Percentiles rank a stretch among this genome's conserved stretches.
These are phyloP conservation scores for Posidonia australis DNA, from an alignment of 106 monocot species.

Conservation along the genomic window DNA sequence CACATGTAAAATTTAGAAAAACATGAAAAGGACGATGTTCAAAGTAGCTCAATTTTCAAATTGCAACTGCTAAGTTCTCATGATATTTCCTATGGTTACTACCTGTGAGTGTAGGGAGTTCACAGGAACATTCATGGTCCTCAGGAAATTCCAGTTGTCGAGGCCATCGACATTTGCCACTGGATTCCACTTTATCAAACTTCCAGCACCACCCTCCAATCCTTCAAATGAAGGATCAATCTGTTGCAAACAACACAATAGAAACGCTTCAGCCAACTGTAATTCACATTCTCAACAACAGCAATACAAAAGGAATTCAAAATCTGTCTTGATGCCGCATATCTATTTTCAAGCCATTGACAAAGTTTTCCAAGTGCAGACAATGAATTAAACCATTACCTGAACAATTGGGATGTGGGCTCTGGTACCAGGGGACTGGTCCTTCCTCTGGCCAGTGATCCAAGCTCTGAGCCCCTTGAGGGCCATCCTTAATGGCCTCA, in stretches of 20 bases:
- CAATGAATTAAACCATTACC: slow-evolving; percentile 31
- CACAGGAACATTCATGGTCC: slow-evolving; percentile 83
- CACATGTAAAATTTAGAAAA: background rate
- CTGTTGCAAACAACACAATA: slow-evolving; percentile 15
- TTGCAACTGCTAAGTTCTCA: no score
- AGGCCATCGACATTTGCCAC: slow-evolving; percentile 69
- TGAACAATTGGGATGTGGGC: slow-evolving; percentile 81
- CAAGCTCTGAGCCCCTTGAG: slow-evolving; percentile 83
- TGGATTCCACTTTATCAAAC: slow-evolving; percentile 94
- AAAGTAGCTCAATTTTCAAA: no score
- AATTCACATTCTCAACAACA: background rate
- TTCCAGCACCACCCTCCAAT: slow-evolving; percentile 70
- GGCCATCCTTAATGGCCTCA: slow-evolving; percentile 64
- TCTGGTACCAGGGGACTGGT: slow-evolving; percentile 85
- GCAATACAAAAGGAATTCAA: no score
- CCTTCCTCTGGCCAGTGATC: slow-evolving; percentile 96
- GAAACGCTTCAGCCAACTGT: background rate
- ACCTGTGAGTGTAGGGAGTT: slow-evolving; percentile 77
- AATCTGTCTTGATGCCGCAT: no score
- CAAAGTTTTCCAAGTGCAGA: no score
- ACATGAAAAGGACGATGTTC: no score
- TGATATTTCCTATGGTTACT: background rate
- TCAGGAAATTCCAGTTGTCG: slow-evolving; percentile 80
- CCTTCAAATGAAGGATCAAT: slow-evolving; percentile 89
- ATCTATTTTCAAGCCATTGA: no score